Evolutionary conservation across 352 stramenopile species (phyloP).

Genomic region (Globisporangium apiculatum): DNA sequence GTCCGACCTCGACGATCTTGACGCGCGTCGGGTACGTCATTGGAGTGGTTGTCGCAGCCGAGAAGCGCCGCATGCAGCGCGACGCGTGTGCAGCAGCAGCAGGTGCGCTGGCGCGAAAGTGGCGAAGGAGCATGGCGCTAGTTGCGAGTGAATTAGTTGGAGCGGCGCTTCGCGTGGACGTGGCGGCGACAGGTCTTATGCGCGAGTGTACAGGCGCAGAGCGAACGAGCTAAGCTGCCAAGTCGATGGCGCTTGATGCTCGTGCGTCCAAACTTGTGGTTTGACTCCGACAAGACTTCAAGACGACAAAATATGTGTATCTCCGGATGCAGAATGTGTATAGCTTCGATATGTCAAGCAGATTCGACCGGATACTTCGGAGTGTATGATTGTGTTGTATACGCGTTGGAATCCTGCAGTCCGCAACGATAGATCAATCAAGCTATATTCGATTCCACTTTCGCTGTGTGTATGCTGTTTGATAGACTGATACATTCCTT

Average conservation of each 20-base stretch:
- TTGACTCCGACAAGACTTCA: neutral
- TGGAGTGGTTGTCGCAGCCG: neutral
- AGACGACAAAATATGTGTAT: neutral
- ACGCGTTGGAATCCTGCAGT: neutral
- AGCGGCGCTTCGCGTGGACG: neutral
- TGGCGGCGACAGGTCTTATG: neutral
- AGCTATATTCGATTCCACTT: neutral
- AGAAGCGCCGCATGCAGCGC: neutral
- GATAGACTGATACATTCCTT: neutral
- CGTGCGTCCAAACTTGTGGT: neutral
- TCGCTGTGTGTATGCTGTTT: neutral
- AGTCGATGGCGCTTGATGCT: neutral
- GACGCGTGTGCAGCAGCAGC: neutral
- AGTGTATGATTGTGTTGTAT: neutral
- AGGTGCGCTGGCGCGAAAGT: neutral
- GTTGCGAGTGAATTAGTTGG: neutral
- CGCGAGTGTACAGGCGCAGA: neutral
- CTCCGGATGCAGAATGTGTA: too few relatives aligned
- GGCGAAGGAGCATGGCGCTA: neutral
- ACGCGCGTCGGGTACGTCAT: slow-evolving; percentile 62
- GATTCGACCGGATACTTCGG: too few relatives aligned
- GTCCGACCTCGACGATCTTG: slow-evolving; percentile 93
- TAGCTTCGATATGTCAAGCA: too few relatives aligned
- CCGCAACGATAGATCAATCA: too few relatives aligned
- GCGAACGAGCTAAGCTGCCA: neutral